phyloP scores from a whole-genome alignment of 768 basidiomycete genomes.

The Boletus tylopilopsis region DNA sequence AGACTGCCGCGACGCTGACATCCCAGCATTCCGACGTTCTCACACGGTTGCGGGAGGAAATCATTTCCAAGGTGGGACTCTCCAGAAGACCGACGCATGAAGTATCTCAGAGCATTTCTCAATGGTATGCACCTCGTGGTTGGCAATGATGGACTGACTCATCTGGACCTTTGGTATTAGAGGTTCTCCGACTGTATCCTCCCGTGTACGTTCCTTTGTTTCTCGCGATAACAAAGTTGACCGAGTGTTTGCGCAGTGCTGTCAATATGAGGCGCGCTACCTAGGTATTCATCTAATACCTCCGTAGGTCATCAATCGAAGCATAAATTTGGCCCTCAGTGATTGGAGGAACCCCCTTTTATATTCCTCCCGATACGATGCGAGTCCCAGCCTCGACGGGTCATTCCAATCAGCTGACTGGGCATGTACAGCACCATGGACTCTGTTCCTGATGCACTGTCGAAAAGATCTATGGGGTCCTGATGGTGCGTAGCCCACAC shows the following conservation, averaged over 20 bases:
- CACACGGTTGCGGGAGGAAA: conserved; percentile 50
- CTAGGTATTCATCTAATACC: background rate
- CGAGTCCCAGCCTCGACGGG: too few relatives aligned
- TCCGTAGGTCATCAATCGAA: conserved; percentile 14
- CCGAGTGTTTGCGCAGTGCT: conserved; percentile 19
- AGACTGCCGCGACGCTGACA: conserved; percentile 35
- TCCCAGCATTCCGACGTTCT: conserved; percentile 49
- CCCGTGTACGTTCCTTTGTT: conserved; percentile 22
- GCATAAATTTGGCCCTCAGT: conserved; percentile 17
- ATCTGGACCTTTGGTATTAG: conserved; percentile 17
- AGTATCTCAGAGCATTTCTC: conserved; percentile 59
- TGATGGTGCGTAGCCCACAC: conserved; percentile 29
- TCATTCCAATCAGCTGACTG: too few relatives aligned
- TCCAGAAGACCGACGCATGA: conserved; percentile 49
- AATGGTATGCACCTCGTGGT: conserved; percentile 41
- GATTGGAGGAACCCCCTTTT: conserved; percentile 43
- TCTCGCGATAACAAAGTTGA: background rate
- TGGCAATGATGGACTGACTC: background rate
- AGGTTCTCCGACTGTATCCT: conserved; percentile 32
- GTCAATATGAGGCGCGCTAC: conserved; percentile 18
- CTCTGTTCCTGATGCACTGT: conserved; percentile 35
- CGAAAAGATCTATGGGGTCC: conserved; percentile 38
- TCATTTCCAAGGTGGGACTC: conserved; percentile 48
- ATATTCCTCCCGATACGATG: conserved; percentile 42
- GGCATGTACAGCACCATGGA: conserved; percentile 11